Base-by-base conservation (phyloP, 441 rosid genomes). In the Syzygium syzygioides region DNA sequence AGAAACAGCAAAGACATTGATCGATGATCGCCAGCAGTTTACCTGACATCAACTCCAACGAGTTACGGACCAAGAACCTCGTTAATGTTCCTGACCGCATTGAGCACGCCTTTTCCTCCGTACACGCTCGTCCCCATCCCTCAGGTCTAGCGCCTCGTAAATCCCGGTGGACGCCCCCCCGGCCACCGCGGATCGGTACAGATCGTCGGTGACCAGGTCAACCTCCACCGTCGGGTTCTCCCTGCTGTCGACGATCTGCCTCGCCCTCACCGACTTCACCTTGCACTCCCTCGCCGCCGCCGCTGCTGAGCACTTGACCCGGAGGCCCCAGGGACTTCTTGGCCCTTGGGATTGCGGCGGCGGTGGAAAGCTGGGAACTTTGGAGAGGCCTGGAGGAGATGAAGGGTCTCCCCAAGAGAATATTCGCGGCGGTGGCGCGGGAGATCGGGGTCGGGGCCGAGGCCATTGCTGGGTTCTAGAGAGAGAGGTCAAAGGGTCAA, bases 191-290 rank as follows among this genome's bases (percentile, higher is more conserved):
- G 99, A 97, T 86, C 99, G 95, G 91, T 94, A 96, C 85, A 96
- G 95, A 79, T 92, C 93, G 88, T 93, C 96, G 2, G 98, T 95
- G 87, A 98, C 71, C 91, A 96, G 92, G 92, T 98, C 99, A 91
- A 98, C 99, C 96, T 98, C 97, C 60, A 98, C 97, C 59, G 97
- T 98, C 2, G 99, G 99, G 91, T 96, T 98, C 14, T 98, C 99
- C 86, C 98, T 91, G 92, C 99, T 98, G 93, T 98, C 99, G 17
- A 98, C 94, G 93, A 98, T 98, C 96, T 98, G 99, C 89, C 99
- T 95, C 53, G 98, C 99, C 90, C 95, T 96, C 89, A 96, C 92
- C 5, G 94, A 94, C 92, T 95, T 98, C 86, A 96, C 95, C 90
- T 91, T 94, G 89, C 91, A 90, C 87, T 93, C 97, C 85, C 60